Percentiles rank a stretch among this genome's conserved stretches.
Evolutionary conservation across 306 rosid species (phyloP).

Genomic region (Dryas alaskensis): DNA sequence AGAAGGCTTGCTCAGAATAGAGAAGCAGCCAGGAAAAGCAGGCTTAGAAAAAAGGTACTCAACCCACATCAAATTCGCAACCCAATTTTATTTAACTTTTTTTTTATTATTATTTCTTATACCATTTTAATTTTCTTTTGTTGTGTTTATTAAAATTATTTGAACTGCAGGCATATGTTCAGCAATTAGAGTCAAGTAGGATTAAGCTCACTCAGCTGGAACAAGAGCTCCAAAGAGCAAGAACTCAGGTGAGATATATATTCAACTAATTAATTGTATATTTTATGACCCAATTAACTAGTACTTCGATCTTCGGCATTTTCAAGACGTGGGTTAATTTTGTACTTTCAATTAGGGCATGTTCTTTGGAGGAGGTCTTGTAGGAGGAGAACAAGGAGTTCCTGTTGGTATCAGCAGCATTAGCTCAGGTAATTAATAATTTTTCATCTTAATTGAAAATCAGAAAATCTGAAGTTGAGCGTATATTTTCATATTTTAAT

Average conservation of each 20-base stretch:
- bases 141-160: neutral
- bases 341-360: conserved; percentile 49
- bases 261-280: neutral
- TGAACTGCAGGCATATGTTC: conserved; percentile 75
- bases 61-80: neutral
- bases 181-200: conserved; percentile 92
- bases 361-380: conserved; percentile 57
- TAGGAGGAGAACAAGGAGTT: conserved; percentile 80
- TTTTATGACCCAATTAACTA: too few species aligned
- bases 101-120: neutral
- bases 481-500: too few species aligned
- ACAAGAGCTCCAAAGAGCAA: conserved; percentile 84
- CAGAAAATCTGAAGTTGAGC: too few species aligned
- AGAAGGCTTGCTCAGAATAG: conserved; percentile 99
- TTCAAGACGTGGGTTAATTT: conserved; percentile 10
- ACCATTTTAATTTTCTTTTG: neutral
- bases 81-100: neutral
- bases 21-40: conserved; percentile 99
- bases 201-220: conserved; percentile 90
- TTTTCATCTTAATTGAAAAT: too few species aligned
- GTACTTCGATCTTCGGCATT: neutral
- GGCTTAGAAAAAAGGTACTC: conserved; percentile 91
- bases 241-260: conserved; percentile 62
- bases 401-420: conserved; percentile 52
- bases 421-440: conserved; percentile 51